These are phyloP conservation scores for Entrophospora sp. DNA, from an alignment of 192 early-diverging fungal species.

Conservation along the genomic window DNA sequence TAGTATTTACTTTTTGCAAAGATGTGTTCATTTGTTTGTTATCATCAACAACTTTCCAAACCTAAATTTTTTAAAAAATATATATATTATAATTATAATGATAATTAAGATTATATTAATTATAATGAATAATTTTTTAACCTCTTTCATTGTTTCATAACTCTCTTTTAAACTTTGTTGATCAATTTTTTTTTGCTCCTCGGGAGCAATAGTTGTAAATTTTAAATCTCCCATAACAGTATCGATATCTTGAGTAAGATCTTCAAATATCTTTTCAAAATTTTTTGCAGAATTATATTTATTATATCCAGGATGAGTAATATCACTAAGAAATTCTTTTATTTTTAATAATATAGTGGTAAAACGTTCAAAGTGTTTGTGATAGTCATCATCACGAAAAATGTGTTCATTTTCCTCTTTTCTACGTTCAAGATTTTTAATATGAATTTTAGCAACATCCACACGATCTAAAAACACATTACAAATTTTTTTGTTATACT, in stretches of 20 bases:
- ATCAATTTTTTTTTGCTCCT: slow-evolving; percentile 14
- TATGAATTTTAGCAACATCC: background rate
- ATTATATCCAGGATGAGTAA: slow-evolving; percentile 8
- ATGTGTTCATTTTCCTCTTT: slow-evolving; percentile 6
- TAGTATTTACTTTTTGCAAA: slow-evolving; percentile 1
- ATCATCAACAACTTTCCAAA: background rate
- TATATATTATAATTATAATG: background rate
- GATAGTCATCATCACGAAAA: background rate
- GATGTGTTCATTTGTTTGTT: slow-evolving; percentile 7
- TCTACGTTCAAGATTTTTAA: slow-evolving; percentile 1
- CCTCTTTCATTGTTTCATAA: background rate
- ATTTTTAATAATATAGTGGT: slow-evolving; percentile 8
- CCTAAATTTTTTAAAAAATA: slow-evolving; percentile 11
- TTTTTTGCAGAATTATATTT: background rate
- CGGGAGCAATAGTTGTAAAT: slow-evolving; percentile 4
- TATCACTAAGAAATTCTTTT: slow-evolving; percentile 7
- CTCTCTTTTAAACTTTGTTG: slow-evolving; percentile 1
- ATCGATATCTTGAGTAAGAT: slow-evolving; percentile 6
- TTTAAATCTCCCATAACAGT: background rate
- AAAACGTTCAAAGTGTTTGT: slow-evolving; percentile 5
- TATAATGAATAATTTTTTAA: background rate
- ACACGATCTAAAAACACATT: slow-evolving; percentile 8
- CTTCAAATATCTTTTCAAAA: slow-evolving; percentile 1
- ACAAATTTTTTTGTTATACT: slow-evolving; percentile 21
- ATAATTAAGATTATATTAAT: background rate